Evolutionary conservation across 768 basidiomycete genomes (phyloP).

Genomic region (Nidula microcarpa): DNA sequence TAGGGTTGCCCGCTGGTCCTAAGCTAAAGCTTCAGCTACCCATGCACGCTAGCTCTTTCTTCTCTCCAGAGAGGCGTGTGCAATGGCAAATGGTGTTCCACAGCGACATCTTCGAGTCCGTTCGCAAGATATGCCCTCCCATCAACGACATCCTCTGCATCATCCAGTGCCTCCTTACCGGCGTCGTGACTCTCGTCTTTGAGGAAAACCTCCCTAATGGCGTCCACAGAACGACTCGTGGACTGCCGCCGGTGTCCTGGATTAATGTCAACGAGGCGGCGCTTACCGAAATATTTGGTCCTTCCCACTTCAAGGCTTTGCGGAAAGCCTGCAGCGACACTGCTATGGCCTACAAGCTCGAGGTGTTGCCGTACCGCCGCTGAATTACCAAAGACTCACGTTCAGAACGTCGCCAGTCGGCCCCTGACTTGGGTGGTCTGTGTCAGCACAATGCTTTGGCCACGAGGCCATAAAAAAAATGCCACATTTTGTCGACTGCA

Average conservation of each 20-base stretch:
- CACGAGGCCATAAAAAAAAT: too few relatives aligned
- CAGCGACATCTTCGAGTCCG: conserved; percentile 69
- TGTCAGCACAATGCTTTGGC: too few relatives aligned
- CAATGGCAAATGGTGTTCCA: conserved; percentile 93
- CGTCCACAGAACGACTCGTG: conserved; percentile 71
- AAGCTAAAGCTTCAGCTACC: conserved; percentile 71
- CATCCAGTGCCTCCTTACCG: conserved; percentile 71
- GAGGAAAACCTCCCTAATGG: conserved; percentile 74
- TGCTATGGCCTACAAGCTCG: conserved; percentile 70
- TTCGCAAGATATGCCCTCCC: conserved; percentile 64
- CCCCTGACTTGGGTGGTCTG: too few relatives aligned
- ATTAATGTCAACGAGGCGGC: conserved; percentile 63
- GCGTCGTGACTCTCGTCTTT: conserved; percentile 66
- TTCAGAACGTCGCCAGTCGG: too few relatives aligned
- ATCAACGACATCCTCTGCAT: conserved; percentile 69
- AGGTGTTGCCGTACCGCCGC: conserved; percentile 39
- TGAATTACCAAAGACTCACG: too few relatives aligned
- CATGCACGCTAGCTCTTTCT: conserved; percentile 78
- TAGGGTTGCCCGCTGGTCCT: conserved; percentile 75
- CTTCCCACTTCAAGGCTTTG: conserved; percentile 65
- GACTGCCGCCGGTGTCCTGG: conserved; percentile 76
- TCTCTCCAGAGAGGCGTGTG: conserved; percentile 77
- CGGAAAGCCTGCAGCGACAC: conserved; percentile 72
- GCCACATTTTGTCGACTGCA: too few relatives aligned
- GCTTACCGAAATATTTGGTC: conserved; percentile 74